A percentile compares a stretch with the other conserved stretches of the same genome.
These are phyloP conservation scores for Colletotrichum cuscutae DNA, from an alignment of 2,329 filamentous ascomycete genomes.

Conservation along the genomic window DNA sequence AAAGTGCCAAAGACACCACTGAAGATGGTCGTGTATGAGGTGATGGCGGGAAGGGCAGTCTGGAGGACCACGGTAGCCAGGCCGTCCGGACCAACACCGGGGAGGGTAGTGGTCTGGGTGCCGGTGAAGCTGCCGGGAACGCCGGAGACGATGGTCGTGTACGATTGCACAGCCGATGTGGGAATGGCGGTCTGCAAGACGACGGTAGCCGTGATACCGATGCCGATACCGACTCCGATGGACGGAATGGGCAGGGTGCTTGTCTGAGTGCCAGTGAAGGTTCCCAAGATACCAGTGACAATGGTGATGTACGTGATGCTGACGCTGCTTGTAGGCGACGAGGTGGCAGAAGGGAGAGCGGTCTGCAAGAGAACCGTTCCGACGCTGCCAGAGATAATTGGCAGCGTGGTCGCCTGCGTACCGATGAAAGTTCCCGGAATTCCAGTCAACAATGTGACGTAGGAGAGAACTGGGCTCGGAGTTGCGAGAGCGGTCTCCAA, in stretches of 20 bases:
- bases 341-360: neutral
- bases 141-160: neutral
- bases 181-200: constrained; percentile 5
- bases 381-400: neutral
- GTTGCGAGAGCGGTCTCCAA: constrained; percentile 12
- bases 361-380: constrained; percentile 16
- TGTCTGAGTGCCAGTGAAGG: neutral
- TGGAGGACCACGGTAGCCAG: neutral
- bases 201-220: neutral
- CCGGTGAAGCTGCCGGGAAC: neutral
- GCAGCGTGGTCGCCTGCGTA: neutral
- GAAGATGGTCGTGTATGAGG: neutral
- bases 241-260: neutral
- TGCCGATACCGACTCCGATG: neutral
- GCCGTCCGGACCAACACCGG: neutral
- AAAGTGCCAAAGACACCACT: constrained; percentile 8
- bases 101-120: neutral
- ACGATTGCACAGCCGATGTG: neutral
- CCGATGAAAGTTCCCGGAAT: constrained; percentile 2
- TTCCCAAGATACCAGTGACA: constrained; percentile 6
- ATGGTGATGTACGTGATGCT: constrained; percentile 5
- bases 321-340: neutral
- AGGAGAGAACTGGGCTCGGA: neutral
- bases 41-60: neutral
- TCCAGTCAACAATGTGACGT: neutral